Evolutionary conservation across 2,329 filamentous ascomycete species (phyloP).

Genomic region (Coniochaeta pulveracea): DNA sequence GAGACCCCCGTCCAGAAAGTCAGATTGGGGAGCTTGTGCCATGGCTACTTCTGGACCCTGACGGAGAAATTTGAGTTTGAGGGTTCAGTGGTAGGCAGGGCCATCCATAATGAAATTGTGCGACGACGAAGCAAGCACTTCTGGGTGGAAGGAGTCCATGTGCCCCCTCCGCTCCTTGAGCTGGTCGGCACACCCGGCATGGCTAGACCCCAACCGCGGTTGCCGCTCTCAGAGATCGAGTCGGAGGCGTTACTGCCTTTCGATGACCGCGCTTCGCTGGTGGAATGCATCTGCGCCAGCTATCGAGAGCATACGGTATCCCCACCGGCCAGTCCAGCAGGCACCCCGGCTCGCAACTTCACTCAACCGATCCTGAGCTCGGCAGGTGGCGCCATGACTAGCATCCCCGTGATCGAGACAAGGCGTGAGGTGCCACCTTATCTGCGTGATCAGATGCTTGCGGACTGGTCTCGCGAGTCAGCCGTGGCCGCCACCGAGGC

Average conservation of each 20-base stretch:
- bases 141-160: conserved; percentile 65
- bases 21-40: conserved; percentile 70
- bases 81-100: conserved; percentile 53
- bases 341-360: conserved; percentile 56
- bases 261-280: conserved; percentile 58
- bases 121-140: conserved; percentile 62
- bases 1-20: conserved; percentile 61
- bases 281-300: conserved; percentile 61
- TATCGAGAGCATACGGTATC: conserved; percentile 55
- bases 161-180: conserved; percentile 57
- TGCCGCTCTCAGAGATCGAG: conserved; percentile 43
- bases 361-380: conserved; percentile 49
- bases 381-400: conserved; percentile 28
- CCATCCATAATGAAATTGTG: conserved; percentile 65
- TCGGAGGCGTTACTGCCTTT: conserved; percentile 61
- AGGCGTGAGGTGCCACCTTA: conserved; percentile 50
- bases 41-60: conserved; percentile 79
- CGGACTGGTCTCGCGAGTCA: conserved; percentile 68
- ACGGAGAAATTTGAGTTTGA: conserved; percentile 71
- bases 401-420: conserved; percentile 22
- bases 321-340: conserved; percentile 57
- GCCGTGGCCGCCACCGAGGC: conserved; percentile 60
- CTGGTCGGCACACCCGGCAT: conserved; percentile 44
- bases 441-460: conserved; percentile 65
- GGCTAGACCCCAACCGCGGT: conserved; percentile 28